Evolutionary conservation across 805 yeast genomes (phyloP).

Genomic region (Nakazawaea molendinolei): DNA sequence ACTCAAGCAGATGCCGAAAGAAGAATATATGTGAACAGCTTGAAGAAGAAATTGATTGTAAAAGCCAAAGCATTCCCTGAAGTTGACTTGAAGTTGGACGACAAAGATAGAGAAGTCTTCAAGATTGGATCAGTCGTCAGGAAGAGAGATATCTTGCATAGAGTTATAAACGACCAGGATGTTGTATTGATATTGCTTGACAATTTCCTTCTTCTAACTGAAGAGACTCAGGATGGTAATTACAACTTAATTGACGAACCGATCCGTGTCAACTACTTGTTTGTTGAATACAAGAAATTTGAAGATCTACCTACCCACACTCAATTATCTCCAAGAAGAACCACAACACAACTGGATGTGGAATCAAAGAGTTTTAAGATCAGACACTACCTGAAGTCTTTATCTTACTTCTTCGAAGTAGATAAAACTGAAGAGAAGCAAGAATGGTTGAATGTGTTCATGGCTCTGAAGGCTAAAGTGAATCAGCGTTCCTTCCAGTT

Average conservation of each 20-base stretch:
- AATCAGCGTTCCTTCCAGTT: slow-evolving; percentile 25
- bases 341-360: slow-evolving; percentile 14
- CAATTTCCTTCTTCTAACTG: slow-evolving; percentile 62
- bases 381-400: slow-evolving; percentile 50
- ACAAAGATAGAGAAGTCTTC: slow-evolving; percentile 49
- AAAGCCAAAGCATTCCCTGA: slow-evolving; percentile 31
- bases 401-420: slow-evolving; percentile 45
- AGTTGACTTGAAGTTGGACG: slow-evolving; percentile 44
- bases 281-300: slow-evolving; percentile 31
- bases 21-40: slow-evolving; percentile 42
- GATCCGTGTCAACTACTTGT: slow-evolving; percentile 52
- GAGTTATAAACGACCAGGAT: slow-evolving; percentile 7
- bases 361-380: slow-evolving; percentile 35
- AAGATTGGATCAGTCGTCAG: slow-evolving; percentile 52
- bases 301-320: slow-evolving; percentile 14
- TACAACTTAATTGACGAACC: slow-evolving; percentile 49
- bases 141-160: slow-evolving; percentile 53
- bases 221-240: slow-evolving; percentile 40
- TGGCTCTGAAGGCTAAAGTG: slow-evolving; percentile 7
- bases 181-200: slow-evolving; percentile 55
- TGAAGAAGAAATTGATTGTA: slow-evolving; percentile 50
- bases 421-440: slow-evolving; percentile 15
- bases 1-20: slow-evolving; percentile 58
- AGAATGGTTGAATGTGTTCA: slow-evolving; percentile 6
- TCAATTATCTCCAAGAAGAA: not conserved